These are phyloP conservation scores for Scenedesmus sp. DNA, from an alignment of 163 green algal species.

Conservation along the genomic window DNA sequence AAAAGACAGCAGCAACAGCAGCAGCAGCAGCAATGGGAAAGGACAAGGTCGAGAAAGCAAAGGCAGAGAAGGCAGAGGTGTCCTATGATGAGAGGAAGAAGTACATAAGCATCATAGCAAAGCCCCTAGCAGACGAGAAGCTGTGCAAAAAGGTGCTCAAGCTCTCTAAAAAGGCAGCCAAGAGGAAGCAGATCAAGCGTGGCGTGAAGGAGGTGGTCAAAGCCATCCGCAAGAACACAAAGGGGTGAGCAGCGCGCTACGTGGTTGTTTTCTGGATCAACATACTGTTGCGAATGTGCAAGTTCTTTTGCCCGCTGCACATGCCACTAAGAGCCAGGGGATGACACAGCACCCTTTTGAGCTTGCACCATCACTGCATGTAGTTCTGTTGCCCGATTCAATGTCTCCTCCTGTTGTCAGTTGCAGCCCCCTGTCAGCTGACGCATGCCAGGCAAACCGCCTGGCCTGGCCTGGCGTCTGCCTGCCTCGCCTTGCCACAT, in stretches of 20 bases:
- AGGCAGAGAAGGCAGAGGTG: conserved; percentile 48
- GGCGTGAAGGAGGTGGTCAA: conserved; percentile 99
- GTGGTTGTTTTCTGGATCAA: not conserved
- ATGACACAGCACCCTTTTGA: not conserved
- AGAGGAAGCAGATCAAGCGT: conserved; percentile 96
- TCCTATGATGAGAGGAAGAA: conserved; percentile 67
- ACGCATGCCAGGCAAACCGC: not conserved
- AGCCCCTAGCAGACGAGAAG: conserved; percentile 94
- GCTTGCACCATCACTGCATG: too few relatives aligned
- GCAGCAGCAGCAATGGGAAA: conserved; percentile 52
- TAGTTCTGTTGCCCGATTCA: too few relatives aligned
- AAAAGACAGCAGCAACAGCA: conserved; percentile 5
- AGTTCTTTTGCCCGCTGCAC: not conserved
- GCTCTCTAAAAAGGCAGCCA: conserved; percentile 97
- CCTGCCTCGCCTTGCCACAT: not conserved
- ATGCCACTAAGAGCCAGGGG: not conserved
- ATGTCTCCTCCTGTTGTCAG: not conserved
- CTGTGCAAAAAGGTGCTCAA: conserved; percentile 96
- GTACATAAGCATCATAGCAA: conserved; percentile 85
- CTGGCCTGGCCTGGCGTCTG: not conserved
- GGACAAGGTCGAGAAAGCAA: conserved; percentile 48
- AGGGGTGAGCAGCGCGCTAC: conserved; percentile 82
- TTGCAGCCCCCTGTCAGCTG: not conserved
- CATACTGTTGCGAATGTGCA: not conserved
- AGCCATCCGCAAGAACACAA: conserved; percentile 92